Base-by-base conservation (phyloP, 345 rosid genomes). In the Acer campestre region DNA sequence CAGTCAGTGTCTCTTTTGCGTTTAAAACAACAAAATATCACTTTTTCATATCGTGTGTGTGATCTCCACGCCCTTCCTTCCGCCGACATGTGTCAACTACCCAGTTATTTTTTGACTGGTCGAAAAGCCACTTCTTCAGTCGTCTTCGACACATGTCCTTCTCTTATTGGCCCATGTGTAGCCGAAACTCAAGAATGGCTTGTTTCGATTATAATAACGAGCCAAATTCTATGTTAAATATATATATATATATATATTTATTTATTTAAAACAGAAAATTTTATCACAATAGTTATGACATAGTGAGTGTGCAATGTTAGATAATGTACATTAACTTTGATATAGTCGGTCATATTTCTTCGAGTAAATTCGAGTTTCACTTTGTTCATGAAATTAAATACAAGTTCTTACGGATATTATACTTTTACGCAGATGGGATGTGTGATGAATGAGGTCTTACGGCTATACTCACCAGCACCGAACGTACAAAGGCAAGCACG, bases 381-480 rank as follows among this genome's bases (percentile, higher is more conserved):
- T 42, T 42, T 42, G 0, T 42, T 42, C 46, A 42, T 42, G 0
- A 42, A 42, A 38, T 38, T 38, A 25, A 29, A 31, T 3, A 42
- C 11, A 42, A 42, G 2, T 42, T 42, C 11, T 8, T 42, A 42
- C 2, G 0, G 7, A 42, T 42, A 42, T 42, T 7, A 42, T 42
- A 35, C 0, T 2, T 10, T 66, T 71, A 22, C 83, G 86, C 93
- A 95, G 98, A 90, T 91, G 97, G 92, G 89, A 42, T 89, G 94
- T 93, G 98, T 92, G 76, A 91, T 92, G 98, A 90, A 88, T 51
- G 98, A 95, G 71, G 93, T 90, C 10, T 63, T 93, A 44, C 84
- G 98, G 27, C 84, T 95, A 4, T 95, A 93, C 82, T 76, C 95
- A 0, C 91, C 98, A 6, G 93, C 95, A 20, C 98, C 98, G 0